Conservation (phyloP, 2,329 filamentous ascomycete genomes). For the Alternaria novae-zelandiae region DNA sequence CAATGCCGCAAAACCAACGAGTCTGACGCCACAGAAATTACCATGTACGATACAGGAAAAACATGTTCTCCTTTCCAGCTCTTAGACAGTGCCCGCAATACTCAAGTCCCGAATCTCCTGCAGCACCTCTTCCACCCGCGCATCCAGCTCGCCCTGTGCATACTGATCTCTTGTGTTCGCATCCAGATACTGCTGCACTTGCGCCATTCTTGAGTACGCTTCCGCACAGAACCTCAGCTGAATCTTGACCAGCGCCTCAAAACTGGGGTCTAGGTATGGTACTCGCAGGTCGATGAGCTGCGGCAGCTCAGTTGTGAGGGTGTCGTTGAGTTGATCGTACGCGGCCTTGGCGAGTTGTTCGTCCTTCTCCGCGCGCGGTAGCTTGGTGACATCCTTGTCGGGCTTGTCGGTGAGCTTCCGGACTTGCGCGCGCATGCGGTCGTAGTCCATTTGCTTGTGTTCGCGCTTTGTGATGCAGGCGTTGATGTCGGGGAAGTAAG, state of each 20-base stretch:
- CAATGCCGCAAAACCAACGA: neutral
- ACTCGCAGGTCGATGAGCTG: slow-evolving; percentile 97
- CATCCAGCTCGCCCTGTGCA: slow-evolving; percentile 89
- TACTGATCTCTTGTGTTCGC: slow-evolving; percentile 96
- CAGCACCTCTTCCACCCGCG: slow-evolving; percentile 89
- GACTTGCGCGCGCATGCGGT: slow-evolving; percentile 91
- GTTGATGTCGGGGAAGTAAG: slow-evolving; percentile 98
- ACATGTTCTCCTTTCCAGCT: neutral
- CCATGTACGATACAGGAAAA: neutral
- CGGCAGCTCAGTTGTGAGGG: slow-evolving; percentile 88
- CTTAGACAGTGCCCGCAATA: slow-evolving; percentile 74
- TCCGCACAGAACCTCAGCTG: slow-evolving; percentile 97
- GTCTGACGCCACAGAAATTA: neutral
- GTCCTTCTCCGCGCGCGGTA: slow-evolving; percentile 95
- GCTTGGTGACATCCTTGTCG: slow-evolving; percentile 96
- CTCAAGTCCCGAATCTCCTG: slow-evolving; percentile 97
- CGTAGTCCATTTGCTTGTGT: slow-evolving; percentile 98
- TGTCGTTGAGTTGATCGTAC: slow-evolving; percentile 97
- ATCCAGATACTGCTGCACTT: slow-evolving; percentile 98
- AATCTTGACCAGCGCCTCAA: slow-evolving; percentile 98
- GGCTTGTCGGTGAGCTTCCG: slow-evolving; percentile 98
- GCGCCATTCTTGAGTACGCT: slow-evolving; percentile 96
- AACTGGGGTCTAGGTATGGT: slow-evolving; percentile 94
- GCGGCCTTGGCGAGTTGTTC: slow-evolving; percentile 90
- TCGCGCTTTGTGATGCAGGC: slow-evolving; percentile 99